phyloP scores from a whole-genome alignment of 2,329 filamentous ascomycete species.

The Ilyonectria sp. region DNA sequence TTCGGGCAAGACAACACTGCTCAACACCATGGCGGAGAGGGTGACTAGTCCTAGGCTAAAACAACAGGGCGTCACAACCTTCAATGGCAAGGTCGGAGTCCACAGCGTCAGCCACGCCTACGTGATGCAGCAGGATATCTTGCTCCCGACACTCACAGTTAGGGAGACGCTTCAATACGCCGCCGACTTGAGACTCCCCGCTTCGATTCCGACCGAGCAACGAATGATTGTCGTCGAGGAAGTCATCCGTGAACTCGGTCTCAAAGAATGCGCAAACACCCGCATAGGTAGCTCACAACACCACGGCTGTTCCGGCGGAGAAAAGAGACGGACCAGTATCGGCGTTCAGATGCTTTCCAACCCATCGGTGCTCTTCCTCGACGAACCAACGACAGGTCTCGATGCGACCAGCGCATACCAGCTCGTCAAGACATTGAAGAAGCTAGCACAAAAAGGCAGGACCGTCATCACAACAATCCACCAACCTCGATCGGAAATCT shows the following conservation, averaged over 20 bases:
- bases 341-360: constrained; percentile 86
- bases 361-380: constrained; percentile 82
- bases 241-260: constrained; percentile 80
- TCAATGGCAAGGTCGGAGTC: constrained; percentile 72
- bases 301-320: constrained; percentile 84
- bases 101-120: constrained; percentile 74
- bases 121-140: constrained; percentile 83
- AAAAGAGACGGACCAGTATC: constrained; percentile 83
- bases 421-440: constrained; percentile 79
- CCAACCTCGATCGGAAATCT: constrained; percentile 84
- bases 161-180: constrained; percentile 82
- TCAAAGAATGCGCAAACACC: constrained; percentile 85
- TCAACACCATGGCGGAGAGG: constrained; percentile 81
- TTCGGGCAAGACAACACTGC: constrained; percentile 79
- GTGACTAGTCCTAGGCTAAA: constrained; percentile 69
- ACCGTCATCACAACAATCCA: constrained; percentile 84
- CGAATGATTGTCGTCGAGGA: constrained; percentile 78
- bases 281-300: constrained; percentile 80
- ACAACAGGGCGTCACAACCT: constrained; percentile 70
- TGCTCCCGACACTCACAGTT: constrained; percentile 81
- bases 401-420: constrained; percentile 85
- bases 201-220: constrained; percentile 72
- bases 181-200: constrained; percentile 78
- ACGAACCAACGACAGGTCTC: constrained; percentile 84
- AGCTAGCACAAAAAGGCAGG: constrained; percentile 76